Evolutionary conservation across 139 green algal genomes (phyloP), one percentile per base, ranked within the genome.

Genomic region (Chlamydomonas eustigma): DNA sequence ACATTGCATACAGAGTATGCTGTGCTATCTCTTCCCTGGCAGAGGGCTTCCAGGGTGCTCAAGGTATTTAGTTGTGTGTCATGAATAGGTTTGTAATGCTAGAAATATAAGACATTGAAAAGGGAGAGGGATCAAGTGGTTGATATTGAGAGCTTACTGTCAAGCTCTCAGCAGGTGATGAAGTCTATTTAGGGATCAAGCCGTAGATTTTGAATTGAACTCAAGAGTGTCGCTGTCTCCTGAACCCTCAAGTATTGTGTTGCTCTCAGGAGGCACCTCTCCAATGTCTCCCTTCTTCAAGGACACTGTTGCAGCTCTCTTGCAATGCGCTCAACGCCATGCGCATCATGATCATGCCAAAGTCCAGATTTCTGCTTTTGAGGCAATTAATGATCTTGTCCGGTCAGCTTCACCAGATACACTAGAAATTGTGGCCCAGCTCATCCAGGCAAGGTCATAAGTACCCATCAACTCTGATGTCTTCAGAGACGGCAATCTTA

Each of bases 361-460:
- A 36, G 76, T 96, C 79, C 89, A 95, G 76, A 84, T 91, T 36
- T 82, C 90, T 37, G 90, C 92, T 0, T 99, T 96, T 80, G 95
- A 99, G 86, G 90, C 93, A 4, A 92, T 99, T 76, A 99, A 98
- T 76, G 94, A 98, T 76, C 85, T 97, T 39, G 91, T 99, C 74
- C 82, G 89, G 18, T 72, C 84, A 39, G 86, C 89, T 0, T 86
- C 87, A 0, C 39, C 77, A 1, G 95, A 98, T 83, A 93, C 88
- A 2, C 64, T 90, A 64, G 84, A 90, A 24, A 58, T 63, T 24
- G 78, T 83, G 4, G 50, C 64, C 34, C 73, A 73, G 5, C 78
- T 83, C 39, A 76, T 83, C 30, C 37, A 67, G 69, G 76, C 76
- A 39, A 6, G 37, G 44, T n/a, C n/a, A n/a, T n/a, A n/a, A n/a